Base-by-base conservation (phyloP, 352 stramenopile species). In the Phytopythium cucurbitacearum region DNA sequence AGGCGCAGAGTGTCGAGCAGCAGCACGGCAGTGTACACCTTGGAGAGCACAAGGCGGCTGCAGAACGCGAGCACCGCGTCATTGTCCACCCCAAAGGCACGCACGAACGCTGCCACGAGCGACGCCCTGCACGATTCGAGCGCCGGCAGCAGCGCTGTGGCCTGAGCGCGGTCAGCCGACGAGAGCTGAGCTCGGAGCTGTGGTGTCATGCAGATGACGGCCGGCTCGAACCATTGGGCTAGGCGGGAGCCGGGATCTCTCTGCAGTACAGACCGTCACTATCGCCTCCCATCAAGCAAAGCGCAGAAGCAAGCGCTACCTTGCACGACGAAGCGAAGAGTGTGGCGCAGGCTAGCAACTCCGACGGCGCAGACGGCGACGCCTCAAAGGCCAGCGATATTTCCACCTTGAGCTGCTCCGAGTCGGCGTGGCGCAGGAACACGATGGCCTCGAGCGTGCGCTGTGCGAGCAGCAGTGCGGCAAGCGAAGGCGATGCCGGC, bases 1-100 rank as follows among this genome's bases (percentile, higher is more conserved):
- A 74, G 69, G 46, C 61, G 55, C 11, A 88, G 55, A 15, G 56
- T 51, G 12, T 78, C 56, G 48, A 90, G 65, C 33, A 90, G 62
- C 13, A 72, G 68, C 4, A 78, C 69, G n/a, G 71, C 76, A 28
- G 51, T 48, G n/a, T 52, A 59, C 48, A 60, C 70, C 28, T 57
- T 60, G 9, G 34, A 64, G 15, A 53, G 37, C 13, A 87, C 16
- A 5, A 78, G 56, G 4, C 44, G 34, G 8, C 28, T 35, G 46
- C 71, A 79, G 49, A 85, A 73, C 4, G 11, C 42, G 3, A 56
- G 11, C n/a, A 89, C 45, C 15, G 58, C 44, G 4, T 64, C 45
- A 1, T 21, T 11, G 4, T 65, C 48, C 32, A 89, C 63, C 21
- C 56, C 40, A 55, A 80, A 89, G 33, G 67, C 71, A 36, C 57